A percentile compares a stretch with the other conserved stretches of the same genome.
phyloP scores from a whole-genome alignment of 441 rosid genomes.

The Gossypium lobatum region DNA sequence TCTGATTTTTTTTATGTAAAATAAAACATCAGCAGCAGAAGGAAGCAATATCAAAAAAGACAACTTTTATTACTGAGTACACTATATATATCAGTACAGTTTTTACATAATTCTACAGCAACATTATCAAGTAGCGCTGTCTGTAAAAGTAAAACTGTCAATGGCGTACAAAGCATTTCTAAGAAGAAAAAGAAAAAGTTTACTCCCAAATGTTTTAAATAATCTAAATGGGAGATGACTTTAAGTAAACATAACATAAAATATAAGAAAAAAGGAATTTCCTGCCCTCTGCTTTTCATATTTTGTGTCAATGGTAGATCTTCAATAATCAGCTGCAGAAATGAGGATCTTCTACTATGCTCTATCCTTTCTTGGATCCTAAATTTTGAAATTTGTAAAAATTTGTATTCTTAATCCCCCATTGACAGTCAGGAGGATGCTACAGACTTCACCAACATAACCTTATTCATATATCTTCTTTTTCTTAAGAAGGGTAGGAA shows the following conservation, averaged over 20 bases:
- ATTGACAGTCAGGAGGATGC: neutral
- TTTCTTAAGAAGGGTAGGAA: constrained; percentile 83
- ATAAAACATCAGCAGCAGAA: neutral
- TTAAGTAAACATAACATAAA: neutral
- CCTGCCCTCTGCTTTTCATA: neutral
- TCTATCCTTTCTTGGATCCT: constrained; percentile 9
- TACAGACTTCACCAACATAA: constrained; percentile 6
- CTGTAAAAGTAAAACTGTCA: neutral
- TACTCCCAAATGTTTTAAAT: constrained; percentile 6
- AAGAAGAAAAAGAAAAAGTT: neutral
- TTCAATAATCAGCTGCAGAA: neutral
- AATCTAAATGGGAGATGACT: constrained; percentile 17
- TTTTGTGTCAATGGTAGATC: neutral
- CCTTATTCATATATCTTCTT: constrained; percentile 66
- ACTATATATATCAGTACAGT: constrained; percentile 5
- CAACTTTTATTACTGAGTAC: neutral
- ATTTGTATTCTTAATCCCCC: constrained; percentile 8
- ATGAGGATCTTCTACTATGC: neutral
- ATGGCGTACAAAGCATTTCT: constrained; percentile 1
- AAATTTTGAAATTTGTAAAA: constrained; percentile 11
- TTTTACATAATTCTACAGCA: constrained; percentile 9
- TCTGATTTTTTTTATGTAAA: neutral
- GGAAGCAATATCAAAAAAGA: neutral
- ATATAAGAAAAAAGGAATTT: neutral
- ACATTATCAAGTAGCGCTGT: neutral